phyloP scores from a whole-genome alignment of 2,329 filamentous ascomycete species.

The Leptodontidium sp. region DNA sequence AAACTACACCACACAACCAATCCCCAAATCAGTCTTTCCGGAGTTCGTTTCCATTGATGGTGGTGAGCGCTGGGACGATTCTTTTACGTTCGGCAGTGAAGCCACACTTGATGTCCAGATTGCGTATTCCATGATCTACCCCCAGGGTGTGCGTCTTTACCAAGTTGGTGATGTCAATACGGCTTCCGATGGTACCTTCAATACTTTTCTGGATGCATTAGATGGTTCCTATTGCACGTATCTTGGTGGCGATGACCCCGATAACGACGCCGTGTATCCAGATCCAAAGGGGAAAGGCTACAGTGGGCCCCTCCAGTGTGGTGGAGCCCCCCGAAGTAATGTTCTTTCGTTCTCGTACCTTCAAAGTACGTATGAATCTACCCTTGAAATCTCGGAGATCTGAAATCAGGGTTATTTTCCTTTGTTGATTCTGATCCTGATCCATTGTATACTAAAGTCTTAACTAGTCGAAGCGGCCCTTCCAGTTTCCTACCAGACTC shows the following conservation, averaged over 20 bases:
- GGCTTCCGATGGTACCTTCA: conserved; percentile 25
- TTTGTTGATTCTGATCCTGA: no score
- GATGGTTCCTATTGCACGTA: conserved; percentile 56
- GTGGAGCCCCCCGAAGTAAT: conserved; percentile 56
- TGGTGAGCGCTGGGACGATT: conserved; percentile 44
- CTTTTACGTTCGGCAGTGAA: conserved; percentile 37
- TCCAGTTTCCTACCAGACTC: conserved; percentile 64
- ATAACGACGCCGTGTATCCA: conserved; percentile 54
- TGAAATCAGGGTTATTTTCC: not conserved
- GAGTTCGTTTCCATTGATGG: conserved; percentile 47
- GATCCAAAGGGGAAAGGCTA: conserved; percentile 50
- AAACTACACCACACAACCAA: conserved; percentile 52
- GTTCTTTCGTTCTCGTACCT: conserved; percentile 39
- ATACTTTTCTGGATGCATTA: conserved; percentile 46
- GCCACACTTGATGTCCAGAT: conserved; percentile 47
- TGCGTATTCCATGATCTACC: conserved; percentile 21
- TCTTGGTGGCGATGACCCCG: conserved; percentile 50
- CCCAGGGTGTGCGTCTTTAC: conserved; percentile 53
- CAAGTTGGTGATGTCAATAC: conserved; percentile 48
- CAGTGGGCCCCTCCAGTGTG: conserved; percentile 32
- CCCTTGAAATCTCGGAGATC: not conserved
- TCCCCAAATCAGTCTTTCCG: conserved; percentile 50
- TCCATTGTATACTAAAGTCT: no score
- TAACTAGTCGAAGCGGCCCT: conserved; percentile 62
- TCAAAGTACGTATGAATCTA: conserved; percentile 29